Conservation (phyloP, 352 stramenopile species). For the Phytophthora melonis region DNA sequence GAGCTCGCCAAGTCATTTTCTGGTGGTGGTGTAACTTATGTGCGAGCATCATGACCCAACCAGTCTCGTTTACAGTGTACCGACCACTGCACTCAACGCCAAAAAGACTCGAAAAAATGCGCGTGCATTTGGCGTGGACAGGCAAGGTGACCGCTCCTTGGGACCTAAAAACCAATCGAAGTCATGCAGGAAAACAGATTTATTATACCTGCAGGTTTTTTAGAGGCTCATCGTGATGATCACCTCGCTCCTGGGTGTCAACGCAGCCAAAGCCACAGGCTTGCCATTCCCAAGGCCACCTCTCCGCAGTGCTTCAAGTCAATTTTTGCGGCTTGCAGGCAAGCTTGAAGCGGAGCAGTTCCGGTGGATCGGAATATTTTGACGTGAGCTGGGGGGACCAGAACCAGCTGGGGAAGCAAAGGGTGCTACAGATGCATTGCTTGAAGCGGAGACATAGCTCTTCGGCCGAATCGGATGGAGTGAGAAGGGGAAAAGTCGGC, state of each 20-base stretch:
- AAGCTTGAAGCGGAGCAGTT: conserved; percentile 8
- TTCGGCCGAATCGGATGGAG: conserved; percentile 9
- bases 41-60: not conserved
- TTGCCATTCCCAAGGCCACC: conserved; percentile 5
- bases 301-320: conserved; percentile 7
- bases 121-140: not conserved
- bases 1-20: not conserved
- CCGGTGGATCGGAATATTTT: conserved; percentile 28
- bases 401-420: conserved; percentile 9
- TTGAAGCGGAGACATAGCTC: conserved; percentile 21
- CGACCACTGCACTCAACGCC: not conserved
- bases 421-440: not conserved
- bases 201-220: too few relatives aligned
- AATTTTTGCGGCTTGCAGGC: conserved; percentile 9
- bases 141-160: too few relatives aligned
- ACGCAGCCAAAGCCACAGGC: not conserved
- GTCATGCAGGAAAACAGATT: too few relatives aligned
- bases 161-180: too few relatives aligned
- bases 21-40: too few relatives aligned
- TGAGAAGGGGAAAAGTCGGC: conserved; percentile 23
- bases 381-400: conserved; percentile 13
- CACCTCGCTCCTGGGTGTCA: not conserved
- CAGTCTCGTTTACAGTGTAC: not conserved
- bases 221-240: too few relatives aligned
- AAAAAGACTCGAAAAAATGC: not conserved